Base-by-base conservation (phyloP, 2,329 filamentous ascomycete genomes). In the Akanthomyces muscarius region DNA sequence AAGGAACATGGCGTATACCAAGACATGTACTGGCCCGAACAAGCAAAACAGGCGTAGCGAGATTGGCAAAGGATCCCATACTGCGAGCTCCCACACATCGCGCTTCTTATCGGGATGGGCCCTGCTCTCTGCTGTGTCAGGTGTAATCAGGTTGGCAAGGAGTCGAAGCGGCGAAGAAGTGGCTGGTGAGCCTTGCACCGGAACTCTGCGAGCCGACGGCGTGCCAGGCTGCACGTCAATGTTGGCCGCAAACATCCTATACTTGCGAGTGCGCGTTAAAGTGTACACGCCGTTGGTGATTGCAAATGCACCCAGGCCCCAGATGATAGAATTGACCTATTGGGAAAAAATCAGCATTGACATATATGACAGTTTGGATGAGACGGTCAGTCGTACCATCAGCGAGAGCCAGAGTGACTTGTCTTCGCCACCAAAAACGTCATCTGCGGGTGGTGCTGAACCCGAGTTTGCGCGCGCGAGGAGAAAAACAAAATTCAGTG, bases 21-120 rank as follows among this genome's bases (percentile, higher is more conserved):
- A 78, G n/a, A 96, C 85, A 76, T 99, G 96, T 0, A 92, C 90
- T 0, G 95, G 95, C 69, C 93, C 96, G 78, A 99, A 98, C 47
- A 95, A 80, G 69, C 91, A 95, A 72, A 97, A 92, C 3, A 98
- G 79, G 44, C 88, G 86, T 60, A 98, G 77, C 52, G 87, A 92
- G 42, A 96, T 83, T 2, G 93, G 92, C 53, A 94, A 84, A 41
- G 96, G 95, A 73, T 98, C 93, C 95, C 95, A 99, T 7, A 98
- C 83, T 1, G 89, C 85, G 56, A 99, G 78, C 75, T 99, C 93
- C 95, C 95, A 99, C 11, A 99, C 95, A 74, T 99, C 93, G 13
- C 89, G 85, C 30, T 85, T 84, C 63, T 88, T 86, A 72, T 95
- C 89, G 0, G 94, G 91, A 75, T 97, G 90, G 33, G 92, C 89